Evolutionary conservation across 495 filamentous ascomycete genomes (phyloP), one percentile per base, ranked within the genome.

Genomic region (Trichoderma orchidacearum): DNA sequence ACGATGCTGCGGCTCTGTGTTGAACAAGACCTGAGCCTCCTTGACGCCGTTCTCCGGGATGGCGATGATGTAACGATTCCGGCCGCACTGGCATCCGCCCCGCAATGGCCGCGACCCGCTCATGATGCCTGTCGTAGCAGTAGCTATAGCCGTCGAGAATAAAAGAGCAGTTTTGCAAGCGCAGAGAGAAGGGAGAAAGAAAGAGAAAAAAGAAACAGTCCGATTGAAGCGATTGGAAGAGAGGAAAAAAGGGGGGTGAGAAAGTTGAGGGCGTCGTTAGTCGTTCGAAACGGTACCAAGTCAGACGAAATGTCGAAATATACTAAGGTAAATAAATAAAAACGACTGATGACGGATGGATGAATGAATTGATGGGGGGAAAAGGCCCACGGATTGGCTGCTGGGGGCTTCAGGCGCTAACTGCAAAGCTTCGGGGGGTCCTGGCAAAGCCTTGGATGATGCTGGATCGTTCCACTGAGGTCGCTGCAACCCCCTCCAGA

Each of bases 11-110:
- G 70, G 69, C 53, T 76, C 77, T 30, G 79, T 76, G 64, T 90
- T 83, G 63, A 90, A 89, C 60, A 87, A 78, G 7, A 95, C 77
- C 50, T 81, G 75, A 23, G 85, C 82, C 45, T 74, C 67, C 30
- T 81, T 69, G 13, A 68, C 67, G 36, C 77, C 67, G 59, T 80
- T 62, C 3, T 71, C 60, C 3, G 90, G 89, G 29, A 90, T 75
- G 28, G 77, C 68, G 57, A 96, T 80, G 17, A 80, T 75, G 68
- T 94, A 96, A 59, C 83, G 78, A 63, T 92, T 95, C 29, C 90
- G 83, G 36, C 89, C 89, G 68, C 90, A 96, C 27, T 84, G 81
- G 70, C 90, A 96, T 64, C 83, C 77, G 56, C 90, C 90, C 54
- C 75, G 78, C 27, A 96, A 79, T 23, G 72, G 74, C 34, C 75